Percentiles rank a stretch among this genome's conserved stretches.
Conservation (phyloP, 208 protist genomes). For the Leishmania lainsoni region DNA sequence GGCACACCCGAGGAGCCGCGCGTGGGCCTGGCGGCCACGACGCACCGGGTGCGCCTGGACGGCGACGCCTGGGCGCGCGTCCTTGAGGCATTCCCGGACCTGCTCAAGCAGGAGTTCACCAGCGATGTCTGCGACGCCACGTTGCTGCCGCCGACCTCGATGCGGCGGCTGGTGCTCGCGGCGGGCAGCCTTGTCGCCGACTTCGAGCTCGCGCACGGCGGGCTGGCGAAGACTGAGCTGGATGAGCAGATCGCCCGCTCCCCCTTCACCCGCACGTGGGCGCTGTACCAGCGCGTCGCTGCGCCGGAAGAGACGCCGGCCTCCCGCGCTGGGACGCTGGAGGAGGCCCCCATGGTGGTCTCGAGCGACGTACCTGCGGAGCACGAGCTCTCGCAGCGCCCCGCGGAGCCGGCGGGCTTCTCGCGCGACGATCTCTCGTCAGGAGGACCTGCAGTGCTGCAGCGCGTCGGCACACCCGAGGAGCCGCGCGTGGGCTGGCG, state of each 20-base stretch:
- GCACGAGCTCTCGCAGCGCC: no score
- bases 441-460: no score
- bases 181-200: constrained; percentile 28
- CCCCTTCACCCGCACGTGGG: constrained; percentile 18
- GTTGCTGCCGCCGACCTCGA: not conserved
- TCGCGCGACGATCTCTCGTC: no score
- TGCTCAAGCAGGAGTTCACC: constrained; percentile 41
- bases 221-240: constrained; percentile 10
- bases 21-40: constrained; percentile 12
- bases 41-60: constrained; percentile 38
- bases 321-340: no score
- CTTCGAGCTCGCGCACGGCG: constrained; percentile 28
- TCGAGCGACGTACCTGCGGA: no score
- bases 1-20: constrained; percentile 1
- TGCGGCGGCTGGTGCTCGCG: constrained; percentile 18
- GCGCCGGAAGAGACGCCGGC: constrained; percentile 1
- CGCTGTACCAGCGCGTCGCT: constrained; percentile 11
- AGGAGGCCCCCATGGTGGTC: no score
- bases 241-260: constrained; percentile 24
- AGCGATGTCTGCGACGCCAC: constrained; percentile 38
- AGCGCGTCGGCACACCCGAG: no score
- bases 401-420: no score
- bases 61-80: constrained; percentile 47
- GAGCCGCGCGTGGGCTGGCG: no score
- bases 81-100: constrained; percentile 22